Base-by-base conservation (phyloP, 2,329 filamentous ascomycete species). In the Mycosphaerella arachidis region DNA sequence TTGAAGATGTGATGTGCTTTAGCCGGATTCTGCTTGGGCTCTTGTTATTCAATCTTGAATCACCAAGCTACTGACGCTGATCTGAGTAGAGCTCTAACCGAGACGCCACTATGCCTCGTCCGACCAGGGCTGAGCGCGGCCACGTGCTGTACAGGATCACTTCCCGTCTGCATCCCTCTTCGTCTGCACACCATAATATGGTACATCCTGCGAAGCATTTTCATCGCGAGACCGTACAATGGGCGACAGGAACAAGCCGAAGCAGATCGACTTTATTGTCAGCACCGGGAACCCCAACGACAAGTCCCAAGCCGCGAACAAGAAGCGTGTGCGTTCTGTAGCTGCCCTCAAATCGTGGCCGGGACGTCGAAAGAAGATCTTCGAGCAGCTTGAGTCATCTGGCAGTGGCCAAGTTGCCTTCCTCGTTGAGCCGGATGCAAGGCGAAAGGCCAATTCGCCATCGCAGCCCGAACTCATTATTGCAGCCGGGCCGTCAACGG, bases 341-440 rank as follows among this genome's bases (percentile, higher is more conserved):
- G 70, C 70, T 5, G 70, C 70, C 1, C 58, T 70, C 46, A 67
- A 66, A 51, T 70, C 63, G 48, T 71, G 63, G 69, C 69, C 66
- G 29, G 67, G 67, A 57, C 61, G 67, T 16, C 59, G 68, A 12
- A 68, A 66, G 59, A 66, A 66, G 53, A 67, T 66, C 46, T 68
- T 68, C 20, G 64, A 67, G 33, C 64, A 68, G 58, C 57, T 66
- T 18, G 64, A 67, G 45, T 54, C 51, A 27, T 54, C 57, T 31
- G 61, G 61, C 20, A 63, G 55, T 37, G 65, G 65, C 13, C 65
- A 63, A 29, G 59, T 63, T 48, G 65, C 65, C 45, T 67, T 67
- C 46, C 48, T 67, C 13, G 54, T 66, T 30, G 62, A 67, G n/a
- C 60, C 62, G 16, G 57, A 61, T 30, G 46, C 53, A 29, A 43